phyloP scores from a whole-genome alignment of 2,329 filamentous ascomycete species.

The Ceratocystis papillata region DNA sequence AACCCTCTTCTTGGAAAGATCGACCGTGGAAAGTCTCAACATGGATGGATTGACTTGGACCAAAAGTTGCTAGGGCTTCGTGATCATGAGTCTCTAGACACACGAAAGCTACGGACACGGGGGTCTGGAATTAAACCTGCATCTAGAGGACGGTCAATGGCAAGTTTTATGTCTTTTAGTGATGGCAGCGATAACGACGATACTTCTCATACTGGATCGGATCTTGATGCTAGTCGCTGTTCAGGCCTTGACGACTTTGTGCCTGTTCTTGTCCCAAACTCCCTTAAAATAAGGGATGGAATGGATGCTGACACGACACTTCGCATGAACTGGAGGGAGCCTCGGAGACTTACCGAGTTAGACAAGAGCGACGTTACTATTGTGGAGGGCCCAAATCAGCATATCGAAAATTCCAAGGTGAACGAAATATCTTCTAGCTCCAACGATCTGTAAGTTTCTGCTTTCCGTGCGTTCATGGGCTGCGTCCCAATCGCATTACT shows the following conservation, averaged over 20 bases:
- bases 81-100: background rate
- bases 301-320: slow-evolving; percentile 21
- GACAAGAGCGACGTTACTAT: slow-evolving; percentile 7
- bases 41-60: slow-evolving; percentile 24
- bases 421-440: slow-evolving; percentile 1
- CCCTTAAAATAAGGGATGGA: slow-evolving; percentile 19
- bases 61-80: background rate
- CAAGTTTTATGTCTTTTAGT: background rate
- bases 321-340: slow-evolving; percentile 23
- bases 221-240: slow-evolving; percentile 10
- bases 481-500: background rate
- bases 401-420: background rate
- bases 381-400: background rate
- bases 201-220: slow-evolving; percentile 1
- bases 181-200: slow-evolving; percentile 6
- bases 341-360: background rate
- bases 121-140: background rate
- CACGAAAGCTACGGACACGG: slow-evolving; percentile 13
- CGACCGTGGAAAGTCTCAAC: slow-evolving; percentile 10
- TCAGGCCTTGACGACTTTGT: slow-evolving; percentile 17
- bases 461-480: slow-evolving; percentile 30
- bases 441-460: slow-evolving; percentile 25
- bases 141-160: slow-evolving; percentile 2
- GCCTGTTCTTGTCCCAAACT: slow-evolving; percentile 21
- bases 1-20: slow-evolving; percentile 22